phyloP scores from a whole-genome alignment of 2,329 filamentous ascomycete genomes.

The Nemania sp. region DNA sequence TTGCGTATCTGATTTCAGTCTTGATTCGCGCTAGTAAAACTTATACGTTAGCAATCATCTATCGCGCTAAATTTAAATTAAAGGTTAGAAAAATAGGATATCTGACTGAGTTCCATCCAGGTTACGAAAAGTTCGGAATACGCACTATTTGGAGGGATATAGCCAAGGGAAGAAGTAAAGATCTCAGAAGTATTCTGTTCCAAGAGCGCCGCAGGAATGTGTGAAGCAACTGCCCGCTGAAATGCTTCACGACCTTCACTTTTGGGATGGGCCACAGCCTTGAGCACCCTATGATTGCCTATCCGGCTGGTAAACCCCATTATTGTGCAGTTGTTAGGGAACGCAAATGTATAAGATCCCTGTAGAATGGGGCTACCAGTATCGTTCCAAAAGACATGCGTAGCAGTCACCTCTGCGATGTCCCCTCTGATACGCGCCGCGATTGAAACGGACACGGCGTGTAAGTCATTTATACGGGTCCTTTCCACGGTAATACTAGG shows the following conservation, averaged over 20 bases:
- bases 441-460: conserved; percentile 31
- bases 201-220: conserved; percentile 25
- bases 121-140: too few relatives aligned
- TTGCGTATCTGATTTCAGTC: conserved; percentile 32
- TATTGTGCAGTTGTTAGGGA: conserved; percentile 34
- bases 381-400: conserved; percentile 36
- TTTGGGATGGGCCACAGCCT: conserved; percentile 28
- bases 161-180: conserved; percentile 35
- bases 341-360: conserved; percentile 35
- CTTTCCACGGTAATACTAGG: background rate
- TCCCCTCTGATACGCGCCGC: conserved; percentile 33
- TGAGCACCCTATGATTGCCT: conserved; percentile 29
- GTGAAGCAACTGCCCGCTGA: conserved; percentile 10
- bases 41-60: background rate
- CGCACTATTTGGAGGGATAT: conserved; percentile 30
- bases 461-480: conserved; percentile 24
- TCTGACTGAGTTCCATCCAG: too few relatives aligned
- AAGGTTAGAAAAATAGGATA: background rate
- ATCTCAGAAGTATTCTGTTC: conserved; percentile 36
- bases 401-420: conserved; percentile 31
- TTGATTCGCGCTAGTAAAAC: conserved; percentile 26
- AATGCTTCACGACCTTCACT: conserved; percentile 29
- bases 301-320: conserved; percentile 34
- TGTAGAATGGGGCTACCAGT: conserved; percentile 27
- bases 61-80: background rate